A percentile compares a stretch with the other conserved stretches of the same genome.
phyloP scores from a whole-genome alignment of 2,329 filamentous ascomycete genomes.

The Trichophyton benhamiae region DNA sequence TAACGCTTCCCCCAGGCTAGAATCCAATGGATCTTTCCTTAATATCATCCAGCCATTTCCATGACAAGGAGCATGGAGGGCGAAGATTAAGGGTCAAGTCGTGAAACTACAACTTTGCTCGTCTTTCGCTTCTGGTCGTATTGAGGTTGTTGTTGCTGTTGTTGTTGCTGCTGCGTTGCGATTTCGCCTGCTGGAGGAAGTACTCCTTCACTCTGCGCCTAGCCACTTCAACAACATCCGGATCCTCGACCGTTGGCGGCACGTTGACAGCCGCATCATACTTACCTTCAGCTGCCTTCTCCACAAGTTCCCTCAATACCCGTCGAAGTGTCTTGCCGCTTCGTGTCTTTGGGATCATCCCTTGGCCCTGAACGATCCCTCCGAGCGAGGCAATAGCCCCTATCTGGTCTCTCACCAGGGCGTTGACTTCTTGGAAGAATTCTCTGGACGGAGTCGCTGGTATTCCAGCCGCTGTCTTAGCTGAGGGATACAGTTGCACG shows the following conservation, averaged over 20 bases:
- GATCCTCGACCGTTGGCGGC: conserved; percentile 78
- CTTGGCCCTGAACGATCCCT: conserved; percentile 70
- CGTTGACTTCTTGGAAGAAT: conserved; percentile 35
- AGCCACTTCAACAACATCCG: conserved; percentile 60
- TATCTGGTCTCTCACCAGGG: conserved; percentile 63
- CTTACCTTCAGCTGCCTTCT: conserved; percentile 64
- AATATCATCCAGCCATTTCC: not conserved
- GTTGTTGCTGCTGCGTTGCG: conserved; percentile 6
- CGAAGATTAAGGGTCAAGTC: not conserved
- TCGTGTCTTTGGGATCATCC: conserved; percentile 82
- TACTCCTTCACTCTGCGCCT: conserved; percentile 61
- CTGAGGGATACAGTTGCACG: conserved; percentile 45
- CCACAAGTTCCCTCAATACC: conserved; percentile 69
- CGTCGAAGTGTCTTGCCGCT: conserved; percentile 83
- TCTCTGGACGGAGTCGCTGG: conserved; percentile 28
- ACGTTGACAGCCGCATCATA: conserved; percentile 60
- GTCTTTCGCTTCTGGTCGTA: conserved; percentile 17
- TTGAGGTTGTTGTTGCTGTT: too few species aligned
- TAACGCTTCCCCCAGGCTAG: not conserved
- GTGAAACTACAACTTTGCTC: conserved; percentile 33
- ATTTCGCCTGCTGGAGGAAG: conserved; percentile 41
- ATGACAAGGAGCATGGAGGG: not conserved
- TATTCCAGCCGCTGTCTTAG: conserved; percentile 9
- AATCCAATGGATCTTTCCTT: not conserved
- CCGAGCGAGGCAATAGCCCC: conserved; percentile 77